These are phyloP conservation scores for Plasmodium vinckei DNA, from an alignment of 169 alveolate species.

Conservation along the genomic window DNA sequence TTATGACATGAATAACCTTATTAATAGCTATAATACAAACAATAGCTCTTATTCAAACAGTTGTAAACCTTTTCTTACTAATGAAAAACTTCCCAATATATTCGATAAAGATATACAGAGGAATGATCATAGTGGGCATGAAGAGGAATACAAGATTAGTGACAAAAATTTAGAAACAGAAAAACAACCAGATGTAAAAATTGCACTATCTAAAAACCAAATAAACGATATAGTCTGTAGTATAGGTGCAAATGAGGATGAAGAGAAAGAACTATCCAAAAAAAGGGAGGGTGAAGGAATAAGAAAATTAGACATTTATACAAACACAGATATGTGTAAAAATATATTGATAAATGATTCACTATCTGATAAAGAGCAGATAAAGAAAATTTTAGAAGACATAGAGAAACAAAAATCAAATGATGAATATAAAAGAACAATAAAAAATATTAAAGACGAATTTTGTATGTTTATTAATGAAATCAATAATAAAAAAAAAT, in stretches of 20 bases:
- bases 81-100: not conserved
- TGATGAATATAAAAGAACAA: slow-evolving; percentile 30
- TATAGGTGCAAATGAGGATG: not conserved
- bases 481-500: slow-evolving; percentile 58
- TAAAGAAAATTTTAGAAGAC: slow-evolving; percentile 5
- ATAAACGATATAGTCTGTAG: not conserved
- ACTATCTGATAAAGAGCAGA: not conserved
- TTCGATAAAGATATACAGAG: no score
- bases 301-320: not conserved
- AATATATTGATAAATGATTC: not conserved
- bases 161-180: not conserved
- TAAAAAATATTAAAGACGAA: slow-evolving; percentile 23
- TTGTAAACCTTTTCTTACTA: not conserved
- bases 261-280: not conserved
- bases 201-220: not conserved
- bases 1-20: not conserved
- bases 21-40: not conserved
- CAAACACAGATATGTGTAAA: not conserved
- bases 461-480: slow-evolving; percentile 38
- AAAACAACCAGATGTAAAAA: not conserved
- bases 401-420: not conserved
- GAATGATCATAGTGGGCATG: not conserved
- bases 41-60: not conserved
- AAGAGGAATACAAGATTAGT: not conserved
- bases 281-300: not conserved